Percentiles rank a stretch among this genome's conserved stretches.
Conservation (phyloP, 1,284 basidiomycete species). For the Tausonia pullulans region DNA sequence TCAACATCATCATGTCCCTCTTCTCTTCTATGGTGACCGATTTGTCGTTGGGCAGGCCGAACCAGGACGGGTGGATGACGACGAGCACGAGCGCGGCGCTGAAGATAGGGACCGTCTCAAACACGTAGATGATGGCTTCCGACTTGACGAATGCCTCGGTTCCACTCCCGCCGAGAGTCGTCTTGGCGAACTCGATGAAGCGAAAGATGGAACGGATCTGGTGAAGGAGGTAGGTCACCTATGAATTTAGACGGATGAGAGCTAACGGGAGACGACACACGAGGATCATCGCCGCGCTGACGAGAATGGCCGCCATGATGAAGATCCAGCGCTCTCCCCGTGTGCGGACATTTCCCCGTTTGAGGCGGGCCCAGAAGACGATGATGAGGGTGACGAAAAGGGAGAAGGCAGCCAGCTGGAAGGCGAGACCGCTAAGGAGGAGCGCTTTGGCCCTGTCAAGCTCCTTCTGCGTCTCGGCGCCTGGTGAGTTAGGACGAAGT, state of each 20-base stretch:
- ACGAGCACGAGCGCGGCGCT: background rate
- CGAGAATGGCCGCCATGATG: background rate
- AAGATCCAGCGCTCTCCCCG: background rate
- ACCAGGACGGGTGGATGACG: slow-evolving; percentile 6
- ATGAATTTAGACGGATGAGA: background rate
- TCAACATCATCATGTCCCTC: no score
- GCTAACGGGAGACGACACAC: background rate
- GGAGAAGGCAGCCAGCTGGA: no score
- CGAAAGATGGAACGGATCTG: slow-evolving; percentile 1
- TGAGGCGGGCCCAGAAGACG: slow-evolving; percentile 4
- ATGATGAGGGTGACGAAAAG: slow-evolving; percentile 4
- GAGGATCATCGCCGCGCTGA: background rate
- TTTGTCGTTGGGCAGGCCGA: slow-evolving; percentile 9
- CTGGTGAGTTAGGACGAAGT: no score
- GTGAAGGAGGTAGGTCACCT: background rate
- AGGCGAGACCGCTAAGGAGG: slow-evolving; percentile 6
- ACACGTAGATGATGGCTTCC: slow-evolving; percentile 4
- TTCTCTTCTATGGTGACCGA: no score
- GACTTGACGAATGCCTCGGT: background rate
- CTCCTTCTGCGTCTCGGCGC: no score
- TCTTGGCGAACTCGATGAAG: slow-evolving; percentile 7
- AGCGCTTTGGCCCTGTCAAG: slow-evolving; percentile 8
- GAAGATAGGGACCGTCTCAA: slow-evolving; percentile 6
- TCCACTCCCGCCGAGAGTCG: background rate
- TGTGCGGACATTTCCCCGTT: background rate